These are phyloP conservation scores for Botrytis aclada DNA, from an alignment of 2,329 filamentous ascomycete genomes.

Conservation along the genomic window DNA sequence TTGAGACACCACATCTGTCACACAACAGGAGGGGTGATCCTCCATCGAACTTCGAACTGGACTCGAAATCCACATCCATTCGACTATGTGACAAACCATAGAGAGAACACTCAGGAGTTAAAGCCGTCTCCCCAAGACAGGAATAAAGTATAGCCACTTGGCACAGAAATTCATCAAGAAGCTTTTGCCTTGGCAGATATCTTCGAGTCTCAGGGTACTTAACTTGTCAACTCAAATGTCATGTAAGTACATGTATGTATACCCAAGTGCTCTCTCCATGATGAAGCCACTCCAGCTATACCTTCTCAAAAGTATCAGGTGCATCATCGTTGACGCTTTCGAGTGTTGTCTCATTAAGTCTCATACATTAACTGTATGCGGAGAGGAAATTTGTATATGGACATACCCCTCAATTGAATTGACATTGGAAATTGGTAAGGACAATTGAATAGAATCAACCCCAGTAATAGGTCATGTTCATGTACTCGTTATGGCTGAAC, in stretches of 20 bases:
- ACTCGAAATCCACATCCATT: background rate
- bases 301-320: slow-evolving; percentile 11
- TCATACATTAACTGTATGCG: background rate
- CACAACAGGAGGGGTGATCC: slow-evolving; percentile 18
- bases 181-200: background rate
- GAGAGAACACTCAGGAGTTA: background rate
- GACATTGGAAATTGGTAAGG: background rate
- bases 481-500: background rate
- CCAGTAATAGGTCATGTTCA: background rate
- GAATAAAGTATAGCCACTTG: slow-evolving; percentile 6
- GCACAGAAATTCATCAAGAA: slow-evolving; percentile 9
- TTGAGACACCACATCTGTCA: slow-evolving; percentile 13
- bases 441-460: background rate
- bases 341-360: background rate
- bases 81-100: slow-evolving; percentile 2
- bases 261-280: slow-evolving; percentile 16
- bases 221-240: background rate
- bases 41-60: background rate
- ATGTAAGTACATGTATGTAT: slow-evolving; percentile 17
- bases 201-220: background rate
- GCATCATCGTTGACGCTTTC: background rate
- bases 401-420: slow-evolving; percentile 4
- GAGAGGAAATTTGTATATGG: background rate
- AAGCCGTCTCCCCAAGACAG: background rate
- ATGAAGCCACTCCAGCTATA: slow-evolving; percentile 5